Base-by-base conservation (phyloP, 305 asterid genomes). In the Ilex paraguariensis region DNA sequence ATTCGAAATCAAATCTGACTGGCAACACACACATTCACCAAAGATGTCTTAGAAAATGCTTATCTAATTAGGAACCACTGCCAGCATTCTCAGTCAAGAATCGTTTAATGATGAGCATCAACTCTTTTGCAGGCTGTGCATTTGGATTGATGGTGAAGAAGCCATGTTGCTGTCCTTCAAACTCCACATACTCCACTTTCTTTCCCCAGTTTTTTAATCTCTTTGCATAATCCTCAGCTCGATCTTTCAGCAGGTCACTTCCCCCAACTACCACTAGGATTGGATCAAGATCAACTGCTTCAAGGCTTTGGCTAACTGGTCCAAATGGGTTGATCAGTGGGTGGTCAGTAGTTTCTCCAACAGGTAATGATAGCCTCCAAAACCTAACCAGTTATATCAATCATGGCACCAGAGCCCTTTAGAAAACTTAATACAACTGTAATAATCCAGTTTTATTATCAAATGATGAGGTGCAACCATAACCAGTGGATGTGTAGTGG, bases 131-230 rank as follows among this genome's bases (percentile, higher is more conserved):
- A 64, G 85, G 78, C 21, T 73, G 46, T 49, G 96, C 79, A 57
- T 80, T 60, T 21, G 94, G 96, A 68, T 77, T 0, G 10, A 83
- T 68, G 59, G 94, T 81, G 76, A 85, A 88, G 74, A 88, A 88
- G 13, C 94, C 90, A 77, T 88, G 96, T 56, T 85, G 88, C 42
- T 88, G 87, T 50, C 91, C 96, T 78, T 88, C 90, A 75, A 88
- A 85, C 74, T 85, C 94, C 53, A 69, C 85, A 69, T 82, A 88
- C 46, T 84, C 85, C 45, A 83, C 70, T 17, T 72, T 79, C 65
- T 82, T 83, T 3, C 89, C 90, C 83, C 81, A 83, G 0, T 51
- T 45, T 57, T 80, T 80, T 51, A 88, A 64, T 60, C 62, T 83
- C 9, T 70, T 63, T 50, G 84, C 84, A 59, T 80, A 85, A 1